These are phyloP conservation scores for Cercospora canescens DNA, from an alignment of 2,329 filamentous ascomycete genomes.

Conservation along the genomic window DNA sequence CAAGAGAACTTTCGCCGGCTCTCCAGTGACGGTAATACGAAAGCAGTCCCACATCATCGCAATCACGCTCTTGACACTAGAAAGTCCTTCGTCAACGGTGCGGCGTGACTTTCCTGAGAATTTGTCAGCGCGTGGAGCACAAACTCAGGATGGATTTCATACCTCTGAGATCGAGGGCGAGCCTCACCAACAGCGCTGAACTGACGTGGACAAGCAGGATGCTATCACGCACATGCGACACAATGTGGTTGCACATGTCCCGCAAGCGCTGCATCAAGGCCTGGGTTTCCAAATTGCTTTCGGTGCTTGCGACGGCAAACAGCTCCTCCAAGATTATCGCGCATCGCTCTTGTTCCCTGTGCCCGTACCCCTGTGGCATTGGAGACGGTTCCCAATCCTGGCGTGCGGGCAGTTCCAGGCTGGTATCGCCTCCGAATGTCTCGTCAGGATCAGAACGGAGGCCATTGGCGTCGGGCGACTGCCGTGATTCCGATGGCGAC, in stretches of 20 bases:
- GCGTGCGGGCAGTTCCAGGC: too few species aligned
- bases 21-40: too few species aligned
- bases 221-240: not conserved
- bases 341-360: not conserved
- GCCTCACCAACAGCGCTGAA: not conserved
- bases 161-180: not conserved
- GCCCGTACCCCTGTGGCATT: not conserved
- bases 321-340: not conserved
- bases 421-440: too few species aligned
- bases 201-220: not conserved
- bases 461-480: too few species aligned
- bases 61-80: too few species aligned
- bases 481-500: not conserved
- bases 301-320: not conserved
- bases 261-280: not conserved
- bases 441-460: too few species aligned
- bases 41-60: too few species aligned
- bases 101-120: too few species aligned
- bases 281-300: not conserved
- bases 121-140: too few species aligned
- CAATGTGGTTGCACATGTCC: not conserved
- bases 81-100: too few species aligned
- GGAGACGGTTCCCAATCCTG: not conserved
- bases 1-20: too few species aligned
- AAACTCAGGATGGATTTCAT: too few species aligned